Percentiles rank a stretch among this genome's conserved stretches.
Conservation (phyloP, 2,329 filamentous ascomycete species). For the Aspergillus sp. region DNA sequence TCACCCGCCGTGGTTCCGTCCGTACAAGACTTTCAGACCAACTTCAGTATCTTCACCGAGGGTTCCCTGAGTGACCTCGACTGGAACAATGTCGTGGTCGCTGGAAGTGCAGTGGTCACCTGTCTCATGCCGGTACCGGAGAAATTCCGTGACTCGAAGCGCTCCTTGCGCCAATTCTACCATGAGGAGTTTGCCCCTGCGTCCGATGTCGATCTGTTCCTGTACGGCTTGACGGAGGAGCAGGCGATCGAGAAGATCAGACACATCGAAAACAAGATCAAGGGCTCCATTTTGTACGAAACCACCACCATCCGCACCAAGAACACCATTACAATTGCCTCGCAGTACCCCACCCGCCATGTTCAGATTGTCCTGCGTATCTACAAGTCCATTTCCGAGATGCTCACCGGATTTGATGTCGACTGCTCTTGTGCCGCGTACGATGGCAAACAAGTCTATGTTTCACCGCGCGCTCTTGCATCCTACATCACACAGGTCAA, state of each 20-base stretch:
- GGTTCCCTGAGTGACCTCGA: constrained; percentile 64
- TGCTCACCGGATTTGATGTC: constrained; percentile 80
- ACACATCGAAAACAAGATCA: constrained; percentile 65
- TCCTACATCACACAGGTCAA: constrained; percentile 78
- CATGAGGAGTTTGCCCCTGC: constrained; percentile 73
- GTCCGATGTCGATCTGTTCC: constrained; percentile 77
- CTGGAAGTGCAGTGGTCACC: constrained; percentile 73
- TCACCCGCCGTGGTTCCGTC: constrained; percentile 59
- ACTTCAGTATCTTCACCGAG: constrained; percentile 76
- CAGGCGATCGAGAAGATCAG: constrained; percentile 76
- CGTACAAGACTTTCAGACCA: constrained; percentile 63
- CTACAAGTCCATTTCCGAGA: constrained; percentile 75
- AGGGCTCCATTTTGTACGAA: constrained; percentile 70
- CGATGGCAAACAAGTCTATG: constrained; percentile 70
- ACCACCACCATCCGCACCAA: constrained; percentile 78
- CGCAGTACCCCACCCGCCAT: constrained; percentile 73
- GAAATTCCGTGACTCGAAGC: constrained; percentile 53
- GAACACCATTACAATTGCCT: constrained; percentile 76
- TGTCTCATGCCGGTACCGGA: constrained; percentile 62
- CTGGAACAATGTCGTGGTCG: constrained; percentile 74
- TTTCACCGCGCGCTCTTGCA: constrained; percentile 64
- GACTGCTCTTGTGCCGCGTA: constrained; percentile 76
- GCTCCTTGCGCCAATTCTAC: constrained; percentile 59
- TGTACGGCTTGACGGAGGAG: constrained; percentile 70
- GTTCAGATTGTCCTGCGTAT: constrained; percentile 78